Base-by-base conservation (phyloP, 805 yeast species). In the Candida chauliodis region DNA sequence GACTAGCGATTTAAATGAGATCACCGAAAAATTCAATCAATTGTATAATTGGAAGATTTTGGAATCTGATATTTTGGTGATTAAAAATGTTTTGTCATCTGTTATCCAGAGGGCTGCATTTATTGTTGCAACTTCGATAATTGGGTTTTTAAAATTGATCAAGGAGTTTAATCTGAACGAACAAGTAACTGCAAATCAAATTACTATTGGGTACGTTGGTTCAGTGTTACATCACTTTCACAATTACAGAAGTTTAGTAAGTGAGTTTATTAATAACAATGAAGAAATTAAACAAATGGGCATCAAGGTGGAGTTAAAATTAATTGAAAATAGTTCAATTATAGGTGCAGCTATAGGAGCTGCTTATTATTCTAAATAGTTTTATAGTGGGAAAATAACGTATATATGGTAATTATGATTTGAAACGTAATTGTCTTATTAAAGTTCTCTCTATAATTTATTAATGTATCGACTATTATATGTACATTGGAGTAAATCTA, bases 321-420 rank as follows among this genome's bases (percentile, higher is more conserved):
- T 62, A 30, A 56, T 74, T 19, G 69, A 66, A 13, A 63, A 75
- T 44, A 71, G 77, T 37, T 68, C 76, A 11, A 58, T 76, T 7
- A 56, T 74, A 21, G 81, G 81, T 4, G 76, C 79, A 19, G 80
- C 77, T 9, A 69, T 76, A 30, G 75, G 76, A 13, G 78, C 79
- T 15, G 72, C 72, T 17, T 55, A 50, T 38, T 50, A 51, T 42
- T 45, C 49, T 4, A 30, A 30, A 28, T 28, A 28, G 13, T 17
- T 28, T 5, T 28, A 16, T 28, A 16, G 8, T 15, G n/a, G n/a
- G n/a, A n/a, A n/a, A n/a, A n/a, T n/a, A n/a, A n/a, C n/a, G n/a
- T n/a, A n/a, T n/a, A n/a, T n/a, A n/a, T n/a, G n/a, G n/a, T n/a
- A n/a, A n/a, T n/a, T n/a, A n/a, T n/a, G n/a, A n/a, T n/a, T n/a